Conservation (phyloP, 768 basidiomycete genomes). For the Rhodotorula sphaerocarpa region DNA sequence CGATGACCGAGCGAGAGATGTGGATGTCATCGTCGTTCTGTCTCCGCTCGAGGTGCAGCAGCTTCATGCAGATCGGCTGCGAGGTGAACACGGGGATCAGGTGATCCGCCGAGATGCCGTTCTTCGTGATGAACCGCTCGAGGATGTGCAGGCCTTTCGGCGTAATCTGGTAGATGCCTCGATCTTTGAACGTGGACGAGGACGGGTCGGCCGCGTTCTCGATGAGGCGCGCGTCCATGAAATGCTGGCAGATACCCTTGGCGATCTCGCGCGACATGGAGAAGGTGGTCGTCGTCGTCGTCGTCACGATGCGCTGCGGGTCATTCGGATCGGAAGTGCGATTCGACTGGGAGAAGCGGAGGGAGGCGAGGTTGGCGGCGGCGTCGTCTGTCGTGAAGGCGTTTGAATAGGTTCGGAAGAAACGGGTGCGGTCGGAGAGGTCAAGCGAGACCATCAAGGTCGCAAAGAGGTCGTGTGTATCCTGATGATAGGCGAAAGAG, state of each 20-base stretch:
- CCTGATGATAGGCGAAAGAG: slow-evolving; percentile 49
- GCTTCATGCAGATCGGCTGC: slow-evolving; percentile 94
- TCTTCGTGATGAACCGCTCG: slow-evolving; percentile 99
- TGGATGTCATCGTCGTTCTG: slow-evolving; percentile 94
- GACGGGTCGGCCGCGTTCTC: slow-evolving; percentile 89
- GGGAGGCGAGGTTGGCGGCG: slow-evolving; percentile 78
- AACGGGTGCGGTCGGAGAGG: slow-evolving; percentile 80
- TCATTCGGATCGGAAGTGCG: slow-evolving; percentile 97
- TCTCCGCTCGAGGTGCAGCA: slow-evolving; percentile 90
- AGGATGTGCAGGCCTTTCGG: slow-evolving; percentile 97
- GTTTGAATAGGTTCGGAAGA: slow-evolving; percentile 89
- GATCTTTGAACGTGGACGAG: slow-evolving; percentile 89
- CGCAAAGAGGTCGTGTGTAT: slow-evolving; percentile 95
- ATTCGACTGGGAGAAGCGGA: slow-evolving; percentile 98
- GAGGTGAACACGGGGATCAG: slow-evolving; percentile 78
- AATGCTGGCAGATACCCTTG: slow-evolving; percentile 98
- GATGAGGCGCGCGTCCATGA: slow-evolving; percentile 96
- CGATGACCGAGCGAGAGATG: slow-evolving; percentile 85
- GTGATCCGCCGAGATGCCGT: slow-evolving; percentile 92
- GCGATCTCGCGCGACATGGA: slow-evolving; percentile 99
- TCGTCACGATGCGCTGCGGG: slow-evolving; percentile 94
- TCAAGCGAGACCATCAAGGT: slow-evolving; percentile 90
- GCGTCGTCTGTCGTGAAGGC: slow-evolving; percentile 94
- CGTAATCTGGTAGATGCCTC: slow-evolving; percentile 88
- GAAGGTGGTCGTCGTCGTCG: slow-evolving; percentile 98